Conservation (phyloP, 83 land plant genomes). For the Isoetes engelmannii region DNA sequence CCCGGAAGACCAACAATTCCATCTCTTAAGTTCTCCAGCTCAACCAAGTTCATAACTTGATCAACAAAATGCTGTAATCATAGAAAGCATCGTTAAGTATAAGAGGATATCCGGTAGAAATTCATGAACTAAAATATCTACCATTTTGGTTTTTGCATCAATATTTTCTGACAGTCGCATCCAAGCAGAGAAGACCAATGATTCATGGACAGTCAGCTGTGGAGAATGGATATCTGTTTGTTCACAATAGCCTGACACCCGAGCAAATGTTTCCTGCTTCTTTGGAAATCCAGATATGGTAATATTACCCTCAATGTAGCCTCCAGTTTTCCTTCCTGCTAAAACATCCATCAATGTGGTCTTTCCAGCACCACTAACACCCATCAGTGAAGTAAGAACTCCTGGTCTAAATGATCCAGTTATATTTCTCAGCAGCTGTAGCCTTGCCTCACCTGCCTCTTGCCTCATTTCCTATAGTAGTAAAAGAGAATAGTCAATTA, state of each 20-base stretch:
- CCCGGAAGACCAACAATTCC: constrained; percentile 23
- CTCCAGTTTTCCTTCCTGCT: constrained; percentile 1
- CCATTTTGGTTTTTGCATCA: neutral
- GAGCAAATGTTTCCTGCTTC: neutral
- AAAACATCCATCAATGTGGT: neutral
- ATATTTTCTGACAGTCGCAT: neutral
- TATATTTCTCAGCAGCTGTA: neutral
- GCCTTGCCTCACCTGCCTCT: neutral
- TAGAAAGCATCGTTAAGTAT: too few species aligned
- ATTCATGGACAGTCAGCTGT: neutral
- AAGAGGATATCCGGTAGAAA: too few species aligned
- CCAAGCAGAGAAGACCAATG: neutral
- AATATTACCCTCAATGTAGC: neutral
- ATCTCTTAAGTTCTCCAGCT: constrained; percentile 17
- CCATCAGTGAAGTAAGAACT: neutral
- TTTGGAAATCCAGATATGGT: neutral
- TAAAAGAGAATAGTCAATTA: too few species aligned
- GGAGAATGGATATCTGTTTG: constrained; percentile 1
- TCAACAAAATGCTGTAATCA: constrained; percentile 18
- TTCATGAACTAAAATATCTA: neutral
- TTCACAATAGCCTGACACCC: neutral
- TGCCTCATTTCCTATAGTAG: too few species aligned
- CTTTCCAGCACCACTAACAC: neutral
- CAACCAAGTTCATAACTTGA: constrained; percentile 21
- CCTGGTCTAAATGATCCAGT: neutral